A percentile compares a stretch with the other conserved stretches of the same genome.
Conservation (phyloP, 2,329 filamentous ascomycete species). For the Dactylonectria estremocensis region DNA sequence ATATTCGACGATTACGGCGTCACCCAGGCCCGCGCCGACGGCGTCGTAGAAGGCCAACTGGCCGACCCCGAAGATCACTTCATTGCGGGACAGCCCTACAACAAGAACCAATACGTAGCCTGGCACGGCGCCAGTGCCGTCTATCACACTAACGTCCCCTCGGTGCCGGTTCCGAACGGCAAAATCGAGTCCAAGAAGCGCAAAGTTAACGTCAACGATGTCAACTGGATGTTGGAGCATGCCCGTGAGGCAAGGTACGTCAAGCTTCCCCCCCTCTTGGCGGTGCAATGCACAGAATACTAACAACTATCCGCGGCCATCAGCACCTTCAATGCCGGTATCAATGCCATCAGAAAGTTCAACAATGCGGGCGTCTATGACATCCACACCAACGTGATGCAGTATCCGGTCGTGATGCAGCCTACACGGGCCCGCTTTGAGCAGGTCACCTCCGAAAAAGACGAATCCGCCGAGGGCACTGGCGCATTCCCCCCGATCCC, state of each 20-base stretch:
- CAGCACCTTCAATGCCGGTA: slow-evolving; percentile 87
- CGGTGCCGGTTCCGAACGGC: slow-evolving; percentile 81
- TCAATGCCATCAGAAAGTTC: slow-evolving; percentile 77
- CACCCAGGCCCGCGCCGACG: slow-evolving; percentile 79
- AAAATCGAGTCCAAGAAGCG: slow-evolving; percentile 88
- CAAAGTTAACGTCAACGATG: slow-evolving; percentile 89
- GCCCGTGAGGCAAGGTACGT: slow-evolving; percentile 88
- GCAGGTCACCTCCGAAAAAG: slow-evolving; percentile 69
- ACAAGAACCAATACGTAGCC: slow-evolving; percentile 98
- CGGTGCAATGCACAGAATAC: slow-evolving; percentile 2
- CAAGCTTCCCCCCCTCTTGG: background rate
- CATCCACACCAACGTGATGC: slow-evolving; percentile 92
- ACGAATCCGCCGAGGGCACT: slow-evolving; percentile 49
- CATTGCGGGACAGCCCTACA: slow-evolving; percentile 87
- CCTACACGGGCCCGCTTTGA: slow-evolving; percentile 90
- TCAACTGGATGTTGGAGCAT: slow-evolving; percentile 98
- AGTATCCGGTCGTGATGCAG: slow-evolving; percentile 90
- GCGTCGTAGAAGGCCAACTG: slow-evolving; percentile 88
- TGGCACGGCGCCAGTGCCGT: slow-evolving; percentile 98
- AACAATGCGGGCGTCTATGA: slow-evolving; percentile 89
- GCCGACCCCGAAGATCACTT: slow-evolving; percentile 91
- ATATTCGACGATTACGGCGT: slow-evolving; percentile 93
- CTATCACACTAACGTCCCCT: slow-evolving; percentile 87
- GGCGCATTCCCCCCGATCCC: slow-evolving; percentile 64
- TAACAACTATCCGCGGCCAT: slow-evolving; percentile 23